Base-by-base conservation (phyloP, 208 protist species). In the Trypanosoma rangeli region DNA sequence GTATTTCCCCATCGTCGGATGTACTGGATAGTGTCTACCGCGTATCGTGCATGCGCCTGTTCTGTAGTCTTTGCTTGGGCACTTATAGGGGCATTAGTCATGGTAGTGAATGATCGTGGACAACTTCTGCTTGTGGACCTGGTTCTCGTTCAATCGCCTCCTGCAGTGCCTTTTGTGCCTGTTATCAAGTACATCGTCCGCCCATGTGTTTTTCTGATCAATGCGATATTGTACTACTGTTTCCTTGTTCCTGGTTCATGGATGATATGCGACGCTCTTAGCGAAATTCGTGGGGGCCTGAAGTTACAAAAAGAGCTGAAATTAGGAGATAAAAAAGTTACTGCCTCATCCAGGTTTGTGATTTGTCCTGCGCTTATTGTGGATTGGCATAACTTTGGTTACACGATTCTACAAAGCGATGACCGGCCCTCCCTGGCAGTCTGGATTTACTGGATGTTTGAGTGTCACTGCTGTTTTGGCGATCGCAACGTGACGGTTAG, bases 341-440 rank as follows among this genome's bases (percentile, higher is more conserved):
- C 28, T 3, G 0, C 33, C 20, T 8, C 22, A 15, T 44, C 52
- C 18, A 20, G 66, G 24, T 73, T 20, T 12, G 66, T 73, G 1
- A 58, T 78, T 54, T 73, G 73, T 49, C 90, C 90, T 24, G 64
- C 78, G 42, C 31, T 97, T 37, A 68, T 94, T 5, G 90, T 98
- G 46, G 94, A 98, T 69, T 97, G 89, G 90, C 94, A 98, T 76
- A 98, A 98, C 79, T 91, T 89, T 53, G 94, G 94, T 33, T 92
- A 90, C 74, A 97, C 89, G 13, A 88, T 98, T 48, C 74, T 97
- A 24, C 46, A 85, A 46, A 75, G 76, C 31, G 82, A 77, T 18
- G 68, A 80, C 24, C 79, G 90, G 8, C 86, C 86, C 20, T 66
- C 48, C n/a, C 16, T 74, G 53, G 77, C 72, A 22, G 81, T 93